These are phyloP conservation scores for Suillus decipiens DNA, from an alignment of 768 basidiomycete species.

Conservation along the genomic window DNA sequence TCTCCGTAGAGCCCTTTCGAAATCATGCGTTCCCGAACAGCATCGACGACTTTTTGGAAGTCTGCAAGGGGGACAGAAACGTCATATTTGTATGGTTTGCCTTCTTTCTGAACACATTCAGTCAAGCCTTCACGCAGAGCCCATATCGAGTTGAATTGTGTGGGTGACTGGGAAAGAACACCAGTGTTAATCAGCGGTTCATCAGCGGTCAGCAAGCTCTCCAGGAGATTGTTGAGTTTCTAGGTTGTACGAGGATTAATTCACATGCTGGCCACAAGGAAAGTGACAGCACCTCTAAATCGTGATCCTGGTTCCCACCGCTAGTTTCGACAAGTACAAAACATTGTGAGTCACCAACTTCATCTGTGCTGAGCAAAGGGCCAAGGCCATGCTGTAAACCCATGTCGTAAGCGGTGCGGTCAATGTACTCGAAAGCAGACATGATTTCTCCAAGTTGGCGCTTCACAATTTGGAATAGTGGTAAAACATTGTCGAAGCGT, in stretches of 20 bases:
- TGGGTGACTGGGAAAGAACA: constrained; percentile 86
- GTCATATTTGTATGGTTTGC: constrained; percentile 97
- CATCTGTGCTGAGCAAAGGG: constrained; percentile 70
- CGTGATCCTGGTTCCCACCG: constrained; percentile 89
- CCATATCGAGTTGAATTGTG: constrained; percentile 91
- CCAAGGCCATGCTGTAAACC: constrained; percentile 84
- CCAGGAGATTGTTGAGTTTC: constrained; percentile 85
- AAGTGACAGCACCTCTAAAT: constrained; percentile 70
- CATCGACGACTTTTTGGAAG: constrained; percentile 88
- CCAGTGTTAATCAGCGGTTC: constrained; percentile 84
- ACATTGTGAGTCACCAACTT: constrained; percentile 76
- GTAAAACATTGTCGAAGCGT: constrained; percentile 83
- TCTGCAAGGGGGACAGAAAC: constrained; percentile 83
- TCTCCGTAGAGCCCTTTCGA: constrained; percentile 71
- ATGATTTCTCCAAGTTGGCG: constrained; percentile 89
- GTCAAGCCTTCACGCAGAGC: constrained; percentile 88
- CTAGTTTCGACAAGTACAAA: constrained; percentile 96
- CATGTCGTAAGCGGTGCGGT: constrained; percentile 81
- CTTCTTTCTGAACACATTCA: constrained; percentile 91
- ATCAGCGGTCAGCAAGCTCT: constrained; percentile 73
- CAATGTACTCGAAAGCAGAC: constrained; percentile 96
- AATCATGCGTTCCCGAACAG: constrained; percentile 68
- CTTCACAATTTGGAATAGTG: constrained; percentile 81
- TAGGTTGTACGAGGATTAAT: constrained; percentile 32
- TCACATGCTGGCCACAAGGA: constrained; percentile 7